phyloP scores from a whole-genome alignment of 2,329 filamentous ascomycete species.

The Trichoderma arundinaceum region DNA sequence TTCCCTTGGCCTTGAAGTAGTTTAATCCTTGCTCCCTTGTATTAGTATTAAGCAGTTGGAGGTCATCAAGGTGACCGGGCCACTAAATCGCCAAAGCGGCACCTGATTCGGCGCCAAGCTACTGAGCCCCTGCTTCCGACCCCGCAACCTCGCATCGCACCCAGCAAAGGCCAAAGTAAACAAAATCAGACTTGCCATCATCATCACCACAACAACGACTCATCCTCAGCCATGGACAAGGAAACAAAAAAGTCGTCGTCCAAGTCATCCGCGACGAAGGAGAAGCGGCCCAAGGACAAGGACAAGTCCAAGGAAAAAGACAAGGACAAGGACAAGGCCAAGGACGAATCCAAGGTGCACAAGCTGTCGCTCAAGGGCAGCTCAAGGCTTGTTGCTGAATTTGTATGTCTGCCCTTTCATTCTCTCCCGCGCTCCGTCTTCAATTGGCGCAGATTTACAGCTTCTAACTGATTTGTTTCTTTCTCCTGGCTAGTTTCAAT shows the following conservation, averaged over 20 bases:
- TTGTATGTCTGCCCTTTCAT: slow-evolving; percentile 68
- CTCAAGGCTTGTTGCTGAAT: slow-evolving; percentile 90
- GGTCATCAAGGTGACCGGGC: slow-evolving; percentile 13
- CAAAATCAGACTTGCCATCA: slow-evolving; percentile 10
- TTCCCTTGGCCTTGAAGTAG: too few species aligned
- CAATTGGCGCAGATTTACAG: background rate
- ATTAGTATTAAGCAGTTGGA: background rate
- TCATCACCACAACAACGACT: background rate
- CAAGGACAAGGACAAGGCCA: slow-evolving; percentile 48
- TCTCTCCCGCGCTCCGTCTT: background rate
- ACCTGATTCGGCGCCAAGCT: background rate
- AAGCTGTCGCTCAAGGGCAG: slow-evolving; percentile 88
- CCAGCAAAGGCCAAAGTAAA: slow-evolving; percentile 8
- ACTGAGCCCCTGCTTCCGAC: slow-evolving; percentile 7
- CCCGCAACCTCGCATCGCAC: slow-evolving; percentile 19
- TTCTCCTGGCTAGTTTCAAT: slow-evolving; percentile 73
- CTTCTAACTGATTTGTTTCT: slow-evolving; percentile 35
- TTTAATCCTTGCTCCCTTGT: too few species aligned
- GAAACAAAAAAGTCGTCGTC: slow-evolving; percentile 10
- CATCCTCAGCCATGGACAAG: slow-evolving; percentile 15
- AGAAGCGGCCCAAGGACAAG: slow-evolving; percentile 41
- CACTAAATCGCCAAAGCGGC: background rate
- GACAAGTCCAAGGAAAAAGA: slow-evolving; percentile 37
- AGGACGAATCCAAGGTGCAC: slow-evolving; percentile 86
- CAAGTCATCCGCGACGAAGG: slow-evolving; percentile 12